Evolutionary conservation across 768 basidiomycete genomes (phyloP), one percentile per base, ranked within the genome.

Genomic region (Pleurotus ostreatus): DNA sequence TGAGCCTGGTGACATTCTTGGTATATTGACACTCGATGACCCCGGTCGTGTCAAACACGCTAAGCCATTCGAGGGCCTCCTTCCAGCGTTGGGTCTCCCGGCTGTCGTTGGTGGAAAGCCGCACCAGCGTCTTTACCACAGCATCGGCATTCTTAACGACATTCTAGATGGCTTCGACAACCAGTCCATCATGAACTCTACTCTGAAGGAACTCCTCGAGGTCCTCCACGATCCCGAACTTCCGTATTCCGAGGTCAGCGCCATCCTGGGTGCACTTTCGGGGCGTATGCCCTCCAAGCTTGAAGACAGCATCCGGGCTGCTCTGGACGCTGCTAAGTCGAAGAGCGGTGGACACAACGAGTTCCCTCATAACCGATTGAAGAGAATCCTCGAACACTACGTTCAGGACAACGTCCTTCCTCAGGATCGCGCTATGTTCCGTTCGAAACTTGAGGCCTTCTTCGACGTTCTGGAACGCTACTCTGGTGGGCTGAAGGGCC

Each of bases 91-190:
- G 81, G 97, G 96, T 23, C 75, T 84, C 26, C 94, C 95, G 43
- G 85, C 83, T 57, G 86, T 96, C 57, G 73, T 89, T 59, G 95
- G 94, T 46, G 89, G 82, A 74, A 96, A 94, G 74, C 83, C 93
- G 39, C 87, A 97, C 68, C 97, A 99, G 69, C 84, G 83, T 57
- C 83, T 93, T 57, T 76, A 81, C 53, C 83, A 83, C 62, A 88
- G 87, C 72, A 74, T 88, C 53, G 80, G 82, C 60, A 80, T 88
- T 55, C 79, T 99, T 52, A 84, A 86, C 69, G 94, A 98, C 72
- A 95, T 97, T 63, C 80, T 99, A 58, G 91, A 94, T 56, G 97
- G 97, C 38, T 99, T 89, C 71, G 97, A 99, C 73, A 98, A 98
- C 74, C 92, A 94, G 66, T 88, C 93, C 4, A 78, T 91, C 61